phyloP scores from a whole-genome alignment of 805 yeast species.

The Cyberlindnera saturnus region DNA sequence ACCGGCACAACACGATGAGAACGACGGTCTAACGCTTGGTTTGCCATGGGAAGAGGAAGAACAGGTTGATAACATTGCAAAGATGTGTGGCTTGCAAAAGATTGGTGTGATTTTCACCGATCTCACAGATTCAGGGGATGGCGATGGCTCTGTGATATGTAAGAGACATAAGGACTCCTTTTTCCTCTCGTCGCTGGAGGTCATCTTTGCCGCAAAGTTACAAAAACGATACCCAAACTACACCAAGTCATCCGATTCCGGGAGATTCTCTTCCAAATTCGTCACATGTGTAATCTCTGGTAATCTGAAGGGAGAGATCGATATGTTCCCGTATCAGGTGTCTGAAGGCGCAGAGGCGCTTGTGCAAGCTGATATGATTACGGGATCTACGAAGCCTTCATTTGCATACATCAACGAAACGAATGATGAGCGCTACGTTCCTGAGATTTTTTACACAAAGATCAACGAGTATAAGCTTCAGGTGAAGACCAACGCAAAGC shows the following conservation, averaged over 20 bases:
- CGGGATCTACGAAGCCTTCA: constrained; percentile 87
- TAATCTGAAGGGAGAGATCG: constrained; percentile 83
- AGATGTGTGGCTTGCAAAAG: constrained; percentile 53
- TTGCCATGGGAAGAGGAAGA: constrained; percentile 45
- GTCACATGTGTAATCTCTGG: constrained; percentile 93
- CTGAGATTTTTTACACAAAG: constrained; percentile 83
- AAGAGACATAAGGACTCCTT: constrained; percentile 90
- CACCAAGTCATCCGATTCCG: constrained; percentile 57
- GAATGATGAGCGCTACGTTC: constrained; percentile 76
- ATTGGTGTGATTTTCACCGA: constrained; percentile 90
- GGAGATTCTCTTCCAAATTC: constrained; percentile 77
- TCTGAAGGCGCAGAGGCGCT: constrained; percentile 83
- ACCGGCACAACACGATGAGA: constrained; percentile 81
- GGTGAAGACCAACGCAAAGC: constrained; percentile 84
- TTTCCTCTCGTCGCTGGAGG: constrained; percentile 84
- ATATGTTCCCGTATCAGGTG: constrained; percentile 85
- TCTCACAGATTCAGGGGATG: constrained; percentile 76
- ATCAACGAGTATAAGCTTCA: constrained; percentile 83
- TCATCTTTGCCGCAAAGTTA: constrained; percentile 72
- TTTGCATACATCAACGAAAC: constrained; percentile 75
- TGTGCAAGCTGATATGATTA: constrained; percentile 76
- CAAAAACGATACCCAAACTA: constrained; percentile 62
- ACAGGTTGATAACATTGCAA: constrained; percentile 48
- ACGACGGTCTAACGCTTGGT: constrained; percentile 75
- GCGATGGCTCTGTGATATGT: constrained; percentile 85